phyloP scores from a whole-genome alignment of 805 yeast genomes.

The Hanseniaspora lachancei region DNA sequence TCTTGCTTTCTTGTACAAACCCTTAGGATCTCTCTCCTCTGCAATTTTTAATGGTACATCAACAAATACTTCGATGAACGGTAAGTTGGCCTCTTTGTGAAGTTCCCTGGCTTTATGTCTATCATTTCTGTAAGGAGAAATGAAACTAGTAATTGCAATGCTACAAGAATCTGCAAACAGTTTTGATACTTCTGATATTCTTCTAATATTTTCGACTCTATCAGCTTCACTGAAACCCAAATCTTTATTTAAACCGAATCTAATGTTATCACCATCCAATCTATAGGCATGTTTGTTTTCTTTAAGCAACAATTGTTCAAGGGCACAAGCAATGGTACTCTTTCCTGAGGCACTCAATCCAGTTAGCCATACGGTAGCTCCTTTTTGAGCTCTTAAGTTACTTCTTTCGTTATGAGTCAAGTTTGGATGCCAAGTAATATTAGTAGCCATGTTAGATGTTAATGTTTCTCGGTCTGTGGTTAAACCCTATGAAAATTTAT shows the following conservation, averaged over 20 bases:
- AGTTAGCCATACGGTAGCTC: slow-evolving; percentile 89
- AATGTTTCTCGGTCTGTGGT: not conserved
- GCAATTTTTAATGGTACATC: slow-evolving; percentile 92
- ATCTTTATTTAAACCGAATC: slow-evolving; percentile 91
- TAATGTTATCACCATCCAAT: slow-evolving; percentile 85
- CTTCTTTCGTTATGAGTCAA: slow-evolving; percentile 73
- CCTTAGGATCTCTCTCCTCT: slow-evolving; percentile 95
- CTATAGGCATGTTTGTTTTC: slow-evolving; percentile 66
- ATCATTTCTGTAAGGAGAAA: slow-evolving; percentile 79
- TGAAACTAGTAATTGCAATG: slow-evolving; percentile 80
- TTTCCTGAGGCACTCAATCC: slow-evolving; percentile 94
- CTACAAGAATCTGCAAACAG: slow-evolving; percentile 87
- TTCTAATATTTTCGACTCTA: slow-evolving; percentile 86
- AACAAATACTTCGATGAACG: slow-evolving; percentile 80
- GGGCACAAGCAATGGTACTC: slow-evolving; percentile 86
- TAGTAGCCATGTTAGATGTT: slow-evolving; percentile 60
- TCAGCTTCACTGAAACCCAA: slow-evolving; percentile 84
- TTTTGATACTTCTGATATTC: slow-evolving; percentile 89
- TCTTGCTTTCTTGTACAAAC: slow-evolving; percentile 90
- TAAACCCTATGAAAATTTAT: no score
- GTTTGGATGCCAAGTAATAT: slow-evolving; percentile 93
- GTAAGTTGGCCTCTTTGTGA: slow-evolving; percentile 60
- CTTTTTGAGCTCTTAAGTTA: slow-evolving; percentile 59
- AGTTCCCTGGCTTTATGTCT: slow-evolving; percentile 75
- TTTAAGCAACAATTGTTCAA: slow-evolving; percentile 68